A percentile compares a stretch with the other conserved stretches of the same genome.
Conservation (phyloP, 2,329 filamentous ascomycete species). For the Huntiella savannae region DNA sequence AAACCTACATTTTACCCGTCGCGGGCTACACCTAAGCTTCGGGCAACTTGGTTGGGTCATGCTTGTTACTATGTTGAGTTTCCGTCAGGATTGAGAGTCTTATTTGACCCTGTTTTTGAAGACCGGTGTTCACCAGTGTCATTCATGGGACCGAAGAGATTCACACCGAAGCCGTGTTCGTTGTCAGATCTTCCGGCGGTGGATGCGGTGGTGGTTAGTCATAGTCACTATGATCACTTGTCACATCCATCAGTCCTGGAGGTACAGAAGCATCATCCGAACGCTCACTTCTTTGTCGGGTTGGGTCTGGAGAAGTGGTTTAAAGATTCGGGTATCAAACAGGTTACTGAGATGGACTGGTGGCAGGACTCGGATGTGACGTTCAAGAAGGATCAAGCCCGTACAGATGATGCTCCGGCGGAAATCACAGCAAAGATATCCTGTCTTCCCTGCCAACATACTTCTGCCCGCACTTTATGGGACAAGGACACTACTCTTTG, state of each 20-base stretch:
- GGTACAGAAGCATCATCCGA: constrained; percentile 50
- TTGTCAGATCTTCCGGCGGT: constrained; percentile 60
- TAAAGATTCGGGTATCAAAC: constrained; percentile 43
- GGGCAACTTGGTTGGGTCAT: constrained; percentile 88
- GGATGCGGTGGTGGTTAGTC: constrained; percentile 64
- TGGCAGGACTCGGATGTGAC: constrained; percentile 70
- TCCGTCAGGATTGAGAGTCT: constrained; percentile 62
- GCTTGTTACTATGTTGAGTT: constrained; percentile 90
- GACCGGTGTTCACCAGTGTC: constrained; percentile 63
- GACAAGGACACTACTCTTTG: constrained; percentile 66
- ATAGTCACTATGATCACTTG: constrained; percentile 87
- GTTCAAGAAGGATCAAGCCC: constrained; percentile 21
- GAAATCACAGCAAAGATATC: constrained; percentile 53
- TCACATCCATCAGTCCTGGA: constrained; percentile 57
- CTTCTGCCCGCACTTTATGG: constrained; percentile 45
- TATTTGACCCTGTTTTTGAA: constrained; percentile 90
- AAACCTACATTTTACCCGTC: constrained; percentile 47
- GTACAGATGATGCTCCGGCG: constrained; percentile 16
- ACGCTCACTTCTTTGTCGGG: constrained; percentile 75
- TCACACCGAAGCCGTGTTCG: constrained; percentile 56
- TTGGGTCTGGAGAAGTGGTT: constrained; percentile 77
- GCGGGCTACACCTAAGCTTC: constrained; percentile 36
- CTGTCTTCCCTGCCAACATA: constrained; percentile 74
- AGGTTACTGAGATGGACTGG: constrained; percentile 85
- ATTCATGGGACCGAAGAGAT: constrained; percentile 55